Evolutionary conservation across 2,329 filamentous ascomycete species (phyloP).

Genomic region (Colletotrichum sp.): DNA sequence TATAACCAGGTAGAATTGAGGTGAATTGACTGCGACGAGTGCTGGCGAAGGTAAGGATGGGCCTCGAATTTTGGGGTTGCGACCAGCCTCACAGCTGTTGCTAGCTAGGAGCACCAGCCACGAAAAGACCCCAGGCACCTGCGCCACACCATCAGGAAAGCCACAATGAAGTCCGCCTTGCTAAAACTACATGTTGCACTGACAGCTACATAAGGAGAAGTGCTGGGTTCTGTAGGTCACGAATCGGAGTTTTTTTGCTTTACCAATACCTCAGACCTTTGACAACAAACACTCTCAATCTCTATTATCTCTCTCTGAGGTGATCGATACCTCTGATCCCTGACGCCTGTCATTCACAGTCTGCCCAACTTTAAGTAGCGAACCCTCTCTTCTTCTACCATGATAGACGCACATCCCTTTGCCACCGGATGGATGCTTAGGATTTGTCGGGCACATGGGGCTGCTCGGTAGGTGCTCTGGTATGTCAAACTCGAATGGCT

Average conservation of each 20-base stretch:
- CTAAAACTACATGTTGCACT: not conserved
- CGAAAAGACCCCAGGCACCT: not conserved
- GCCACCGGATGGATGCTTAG: slow-evolving; percentile 46
- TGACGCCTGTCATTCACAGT: slow-evolving; percentile 6
- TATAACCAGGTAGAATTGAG: not conserved
- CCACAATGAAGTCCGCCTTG: not conserved
- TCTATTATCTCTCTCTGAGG: not conserved
- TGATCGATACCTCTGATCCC: slow-evolving; percentile 20
- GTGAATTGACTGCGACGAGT: not conserved
- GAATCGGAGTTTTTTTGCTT: not conserved
- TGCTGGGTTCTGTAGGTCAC: not conserved
- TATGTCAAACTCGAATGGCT: slow-evolving; percentile 51
- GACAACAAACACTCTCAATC: not conserved
- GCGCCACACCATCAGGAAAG: not conserved
- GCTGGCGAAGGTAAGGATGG: not conserved
- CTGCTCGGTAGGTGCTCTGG: slow-evolving; percentile 57
- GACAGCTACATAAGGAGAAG: not conserved
- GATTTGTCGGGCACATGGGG: slow-evolving; percentile 56
- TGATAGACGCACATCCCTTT: slow-evolving; percentile 57
- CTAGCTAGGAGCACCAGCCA: not conserved
- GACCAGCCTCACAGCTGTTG: not conserved
- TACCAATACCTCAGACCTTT: not conserved
- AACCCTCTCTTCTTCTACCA: slow-evolving; percentile 35
- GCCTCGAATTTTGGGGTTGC: slow-evolving; percentile 11
- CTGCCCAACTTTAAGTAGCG: not conserved